phyloP scores from a whole-genome alignment of 2,329 filamentous ascomycete genomes.

The Colletotrichum sublineola region DNA sequence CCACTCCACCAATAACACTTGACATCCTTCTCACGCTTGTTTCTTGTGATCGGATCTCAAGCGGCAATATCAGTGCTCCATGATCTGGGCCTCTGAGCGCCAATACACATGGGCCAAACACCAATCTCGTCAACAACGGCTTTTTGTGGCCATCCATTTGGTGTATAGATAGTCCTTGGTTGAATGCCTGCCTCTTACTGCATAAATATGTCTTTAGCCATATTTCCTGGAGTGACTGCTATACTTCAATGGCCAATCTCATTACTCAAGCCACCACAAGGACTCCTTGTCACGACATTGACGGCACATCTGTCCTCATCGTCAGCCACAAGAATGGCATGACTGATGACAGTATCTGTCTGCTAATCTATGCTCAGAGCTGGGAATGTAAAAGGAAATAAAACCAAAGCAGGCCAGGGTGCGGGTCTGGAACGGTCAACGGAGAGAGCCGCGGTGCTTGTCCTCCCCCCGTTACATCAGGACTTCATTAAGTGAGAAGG shows the following conservation, averaged over 20 bases:
- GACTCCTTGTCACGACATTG: not conserved
- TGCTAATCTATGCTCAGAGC: not conserved
- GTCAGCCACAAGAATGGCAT: not conserved
- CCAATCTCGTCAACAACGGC: not conserved
- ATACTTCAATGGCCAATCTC: not conserved
- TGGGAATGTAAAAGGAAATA: not conserved
- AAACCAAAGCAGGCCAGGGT: not conserved
- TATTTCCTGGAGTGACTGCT: not conserved
- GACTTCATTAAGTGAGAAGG: too few relatives aligned
- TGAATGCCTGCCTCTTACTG: not conserved
- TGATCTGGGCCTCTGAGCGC: not conserved
- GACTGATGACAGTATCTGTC: not conserved
- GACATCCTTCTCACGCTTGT: not conserved
- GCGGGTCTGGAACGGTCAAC: not conserved
- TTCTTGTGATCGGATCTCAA: not conserved
- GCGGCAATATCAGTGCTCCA: not conserved
- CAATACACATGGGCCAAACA: not conserved
- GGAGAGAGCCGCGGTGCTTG: not conserved
- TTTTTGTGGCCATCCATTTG: not conserved
- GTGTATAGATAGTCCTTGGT: not conserved
- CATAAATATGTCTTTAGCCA: not conserved
- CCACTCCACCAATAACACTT: not conserved
- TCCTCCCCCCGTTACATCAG: too few relatives aligned
- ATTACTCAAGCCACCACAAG: not conserved
- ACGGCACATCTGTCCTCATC: not conserved